Conservation (phyloP, 2,329 filamentous ascomycete genomes). For the Epichloe uncinata region DNA sequence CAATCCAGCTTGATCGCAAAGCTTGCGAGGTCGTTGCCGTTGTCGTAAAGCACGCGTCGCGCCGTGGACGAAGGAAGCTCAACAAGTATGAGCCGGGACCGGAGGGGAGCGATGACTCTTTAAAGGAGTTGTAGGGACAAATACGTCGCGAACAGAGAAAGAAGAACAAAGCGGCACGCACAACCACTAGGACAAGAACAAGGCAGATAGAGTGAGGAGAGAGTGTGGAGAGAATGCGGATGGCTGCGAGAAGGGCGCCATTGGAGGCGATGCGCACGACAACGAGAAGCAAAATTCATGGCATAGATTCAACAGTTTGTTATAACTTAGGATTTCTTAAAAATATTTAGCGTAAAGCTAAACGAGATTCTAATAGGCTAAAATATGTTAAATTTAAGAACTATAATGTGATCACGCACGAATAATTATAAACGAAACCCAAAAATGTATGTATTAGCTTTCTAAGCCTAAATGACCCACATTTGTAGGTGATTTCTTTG, state of each 20-base stretch:
- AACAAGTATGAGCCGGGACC: not conserved
- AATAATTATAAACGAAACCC: too few relatives aligned
- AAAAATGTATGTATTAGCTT: too few relatives aligned
- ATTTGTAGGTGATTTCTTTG: too few relatives aligned
- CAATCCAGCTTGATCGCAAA: not conserved
- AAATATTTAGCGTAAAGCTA: too few relatives aligned
- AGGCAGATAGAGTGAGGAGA: too few relatives aligned
- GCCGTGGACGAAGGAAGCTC: not conserved
- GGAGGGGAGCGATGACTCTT: not conserved
- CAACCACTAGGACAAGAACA: too few relatives aligned
- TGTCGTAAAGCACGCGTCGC: not conserved
- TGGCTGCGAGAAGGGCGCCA: not conserved
- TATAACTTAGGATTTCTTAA: too few relatives aligned
- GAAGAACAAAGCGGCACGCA: not conserved
- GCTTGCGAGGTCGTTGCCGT: not conserved
- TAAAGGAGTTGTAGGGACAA: not conserved
- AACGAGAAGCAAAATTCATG: not conserved
- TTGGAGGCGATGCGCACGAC: not conserved
- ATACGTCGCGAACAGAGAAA: not conserved
- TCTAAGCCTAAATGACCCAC: too few relatives aligned
- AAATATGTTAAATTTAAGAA: too few relatives aligned
- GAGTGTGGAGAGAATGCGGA: not conserved
- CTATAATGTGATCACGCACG: too few relatives aligned
- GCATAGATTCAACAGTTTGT: not conserved
- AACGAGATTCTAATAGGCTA: too few relatives aligned